Evolutionary conservation across 108 stramenopile genomes (phyloP).

Genomic region (Skeletonema costatum): DNA sequence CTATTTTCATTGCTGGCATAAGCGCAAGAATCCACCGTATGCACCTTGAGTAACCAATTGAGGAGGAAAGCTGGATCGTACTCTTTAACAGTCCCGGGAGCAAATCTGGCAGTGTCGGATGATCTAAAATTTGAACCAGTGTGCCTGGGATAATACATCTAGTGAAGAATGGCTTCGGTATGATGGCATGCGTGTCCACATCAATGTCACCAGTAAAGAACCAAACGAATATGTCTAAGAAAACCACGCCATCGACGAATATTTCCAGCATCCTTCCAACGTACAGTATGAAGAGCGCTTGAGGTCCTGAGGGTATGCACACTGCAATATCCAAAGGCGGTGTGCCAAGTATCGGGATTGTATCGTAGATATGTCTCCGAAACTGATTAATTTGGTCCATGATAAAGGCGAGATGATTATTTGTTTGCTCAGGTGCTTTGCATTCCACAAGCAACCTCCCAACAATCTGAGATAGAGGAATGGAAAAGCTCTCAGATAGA

Average conservation of each 20-base stretch:
- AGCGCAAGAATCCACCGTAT: slow-evolving; percentile 62
- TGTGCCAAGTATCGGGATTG: slow-evolving; percentile 33
- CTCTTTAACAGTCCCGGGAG: slow-evolving; percentile 45
- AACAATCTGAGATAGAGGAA: slow-evolving; percentile 45
- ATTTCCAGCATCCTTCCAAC: slow-evolving; percentile 47
- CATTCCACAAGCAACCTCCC: slow-evolving; percentile 42
- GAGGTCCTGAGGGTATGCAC: slow-evolving; percentile 60
- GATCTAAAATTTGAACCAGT: slow-evolving; percentile 68
- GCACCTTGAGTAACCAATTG: slow-evolving; percentile 54
- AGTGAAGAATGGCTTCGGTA: slow-evolving; percentile 68
- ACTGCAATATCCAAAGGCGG: slow-evolving; percentile 42
- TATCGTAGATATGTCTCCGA: slow-evolving; percentile 26
- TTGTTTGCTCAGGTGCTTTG: slow-evolving; percentile 34
- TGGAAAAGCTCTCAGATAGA: slow-evolving; percentile 48
- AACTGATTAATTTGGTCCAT: slow-evolving; percentile 40
- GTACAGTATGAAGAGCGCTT: slow-evolving; percentile 46
- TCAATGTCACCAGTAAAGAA: slow-evolving; percentile 74
- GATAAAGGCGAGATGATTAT: slow-evolving; percentile 37
- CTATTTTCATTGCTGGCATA: slow-evolving; percentile 50
- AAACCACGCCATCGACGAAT: slow-evolving; percentile 61
- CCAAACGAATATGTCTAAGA: slow-evolving; percentile 75
- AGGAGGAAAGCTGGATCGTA: slow-evolving; percentile 9
- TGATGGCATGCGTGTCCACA: slow-evolving; percentile 44
- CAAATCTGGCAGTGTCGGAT: slow-evolving; percentile 62
- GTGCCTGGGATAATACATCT: slow-evolving; percentile 70